These are phyloP conservation scores for Alternaria sp. DNA, from an alignment of 2,329 filamentous ascomycete species.

Conservation along the genomic window DNA sequence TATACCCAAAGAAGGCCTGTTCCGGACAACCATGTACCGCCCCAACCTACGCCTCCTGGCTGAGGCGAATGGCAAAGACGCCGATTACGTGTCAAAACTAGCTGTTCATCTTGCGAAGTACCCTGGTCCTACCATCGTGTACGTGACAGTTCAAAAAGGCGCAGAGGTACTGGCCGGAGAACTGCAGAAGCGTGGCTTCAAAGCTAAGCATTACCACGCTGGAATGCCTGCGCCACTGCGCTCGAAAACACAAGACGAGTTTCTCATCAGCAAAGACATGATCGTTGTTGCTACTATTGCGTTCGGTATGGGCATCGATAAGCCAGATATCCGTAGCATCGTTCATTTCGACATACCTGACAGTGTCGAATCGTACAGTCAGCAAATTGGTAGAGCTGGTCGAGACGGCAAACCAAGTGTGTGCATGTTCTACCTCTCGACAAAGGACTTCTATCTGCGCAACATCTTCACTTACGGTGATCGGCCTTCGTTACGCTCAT, in stretches of 20 bases:
- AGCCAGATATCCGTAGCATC: conserved; percentile 92
- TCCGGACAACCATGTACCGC: conserved; percentile 67
- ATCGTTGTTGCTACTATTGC: conserved; percentile 97
- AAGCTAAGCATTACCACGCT: conserved; percentile 85
- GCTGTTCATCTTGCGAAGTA: conserved; percentile 60
- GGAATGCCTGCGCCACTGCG: conserved; percentile 73
- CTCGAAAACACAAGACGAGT: conserved; percentile 73
- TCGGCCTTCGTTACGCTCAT: conserved; percentile 61
- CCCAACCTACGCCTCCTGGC: conserved; percentile 64
- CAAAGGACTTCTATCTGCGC: conserved; percentile 65
- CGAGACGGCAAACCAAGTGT: conserved; percentile 77
- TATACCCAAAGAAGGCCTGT: conserved; percentile 70
- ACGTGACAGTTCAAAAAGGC: conserved; percentile 66
- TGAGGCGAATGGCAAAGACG: conserved; percentile 70
- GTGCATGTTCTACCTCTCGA: conserved; percentile 67
- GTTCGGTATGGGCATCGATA: conserved; percentile 99
- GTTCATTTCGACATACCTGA: conserved; percentile 92
- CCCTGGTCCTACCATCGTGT: conserved; percentile 66
- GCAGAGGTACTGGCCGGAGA: conserved; percentile 70
- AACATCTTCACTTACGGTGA: conserved; percentile 69
- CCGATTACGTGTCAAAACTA: conserved; percentile 76
- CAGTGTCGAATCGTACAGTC: conserved; percentile 94
- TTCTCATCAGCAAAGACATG: conserved; percentile 79
- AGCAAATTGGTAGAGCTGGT: conserved; percentile 93
- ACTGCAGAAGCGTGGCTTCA: conserved; percentile 70